Percentiles rank a stretch among this genome's conserved stretches.
phyloP scores from a whole-genome alignment of 257 asterid genomes.

The Solanum habrochaites region DNA sequence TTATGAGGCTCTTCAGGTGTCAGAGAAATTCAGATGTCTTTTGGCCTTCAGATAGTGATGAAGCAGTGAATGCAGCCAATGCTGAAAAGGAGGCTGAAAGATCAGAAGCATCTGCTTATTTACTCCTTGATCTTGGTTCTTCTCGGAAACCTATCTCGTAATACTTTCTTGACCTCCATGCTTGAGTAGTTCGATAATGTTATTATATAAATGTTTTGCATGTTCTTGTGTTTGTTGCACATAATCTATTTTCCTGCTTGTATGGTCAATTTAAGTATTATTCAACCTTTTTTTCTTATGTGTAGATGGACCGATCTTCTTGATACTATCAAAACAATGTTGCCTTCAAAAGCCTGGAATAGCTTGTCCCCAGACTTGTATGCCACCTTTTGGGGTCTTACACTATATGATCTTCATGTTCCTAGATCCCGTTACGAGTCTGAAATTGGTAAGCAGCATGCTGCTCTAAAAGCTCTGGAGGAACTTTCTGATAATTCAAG shows the following conservation, averaged over 20 bases:
- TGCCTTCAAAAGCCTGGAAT: conserved; percentile 98
- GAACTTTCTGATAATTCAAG: conserved; percentile 94
- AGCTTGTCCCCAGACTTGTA: conserved; percentile 95
- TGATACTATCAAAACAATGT: conserved; percentile 76
- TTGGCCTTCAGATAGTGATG: conserved; percentile 83
- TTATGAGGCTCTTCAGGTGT: conserved; percentile 88
- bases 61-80: conserved; percentile 22
- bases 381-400: conserved; percentile 99
- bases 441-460: conserved; percentile 80
- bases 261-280: not conserved
- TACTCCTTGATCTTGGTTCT: conserved; percentile 78
- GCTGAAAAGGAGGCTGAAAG: conserved; percentile 51
- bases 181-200: not conserved
- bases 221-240: not conserved
- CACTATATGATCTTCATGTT: conserved; percentile 89
- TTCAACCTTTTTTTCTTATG: not conserved
- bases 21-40: conserved; percentile 40
- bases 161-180: conserved; percentile 4
- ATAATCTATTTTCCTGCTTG: not conserved
- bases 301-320: conserved; percentile 92
- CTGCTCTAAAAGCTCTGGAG: conserved; percentile 90
- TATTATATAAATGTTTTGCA: not conserved
- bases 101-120: conserved; percentile 24
- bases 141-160: conserved; percentile 61
- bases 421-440: conserved; percentile 86